Percentiles rank a stretch among this genome's conserved stretches.
Conservation (phyloP, 106 monocot genomes). For the Ottelia alismoides region DNA sequence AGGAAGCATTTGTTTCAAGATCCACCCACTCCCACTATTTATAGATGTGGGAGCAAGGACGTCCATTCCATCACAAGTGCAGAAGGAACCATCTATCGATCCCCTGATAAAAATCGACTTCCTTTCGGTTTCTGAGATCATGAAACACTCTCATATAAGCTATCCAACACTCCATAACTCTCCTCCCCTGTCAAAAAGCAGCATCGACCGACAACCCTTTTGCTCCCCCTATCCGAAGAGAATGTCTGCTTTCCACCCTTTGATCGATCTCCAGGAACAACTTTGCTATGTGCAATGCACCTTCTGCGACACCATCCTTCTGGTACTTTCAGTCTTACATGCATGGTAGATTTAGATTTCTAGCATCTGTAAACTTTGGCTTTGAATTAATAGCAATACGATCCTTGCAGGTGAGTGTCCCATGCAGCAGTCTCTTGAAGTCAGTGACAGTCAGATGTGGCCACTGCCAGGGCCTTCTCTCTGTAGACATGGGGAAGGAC, state of each 20-base stretch:
- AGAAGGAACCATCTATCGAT: no score
- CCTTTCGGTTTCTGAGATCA: no score
- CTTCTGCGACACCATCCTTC: conserved; percentile 70
- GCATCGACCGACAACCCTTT: not conserved
- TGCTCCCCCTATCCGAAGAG: not conserved
- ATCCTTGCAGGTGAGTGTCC: conserved; percentile 61
- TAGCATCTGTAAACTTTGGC: not conserved
- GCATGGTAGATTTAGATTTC: not conserved
- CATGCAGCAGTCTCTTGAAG: conserved; percentile 50
- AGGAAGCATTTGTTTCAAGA: no score
- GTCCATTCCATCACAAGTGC: no score
- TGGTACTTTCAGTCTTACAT: conserved; percentile 20
- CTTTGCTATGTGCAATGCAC: conserved; percentile 88
- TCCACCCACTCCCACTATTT: no score
- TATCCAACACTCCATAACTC: conserved; percentile 4
- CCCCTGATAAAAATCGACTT: no score
- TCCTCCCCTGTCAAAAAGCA: not conserved
- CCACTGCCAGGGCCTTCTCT: conserved; percentile 68
- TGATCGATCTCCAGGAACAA: conserved; percentile 56
- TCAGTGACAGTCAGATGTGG: conserved; percentile 73
- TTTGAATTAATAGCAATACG: not conserved
- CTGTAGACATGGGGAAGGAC: conserved; percentile 44
- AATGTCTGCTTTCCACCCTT: conserved; percentile 43
- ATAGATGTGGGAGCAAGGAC: no score
- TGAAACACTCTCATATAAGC: no score